Evolutionary conservation across 2,329 filamentous ascomycete genomes (phyloP).

Genomic region (Cryphonectria nitschkei): DNA sequence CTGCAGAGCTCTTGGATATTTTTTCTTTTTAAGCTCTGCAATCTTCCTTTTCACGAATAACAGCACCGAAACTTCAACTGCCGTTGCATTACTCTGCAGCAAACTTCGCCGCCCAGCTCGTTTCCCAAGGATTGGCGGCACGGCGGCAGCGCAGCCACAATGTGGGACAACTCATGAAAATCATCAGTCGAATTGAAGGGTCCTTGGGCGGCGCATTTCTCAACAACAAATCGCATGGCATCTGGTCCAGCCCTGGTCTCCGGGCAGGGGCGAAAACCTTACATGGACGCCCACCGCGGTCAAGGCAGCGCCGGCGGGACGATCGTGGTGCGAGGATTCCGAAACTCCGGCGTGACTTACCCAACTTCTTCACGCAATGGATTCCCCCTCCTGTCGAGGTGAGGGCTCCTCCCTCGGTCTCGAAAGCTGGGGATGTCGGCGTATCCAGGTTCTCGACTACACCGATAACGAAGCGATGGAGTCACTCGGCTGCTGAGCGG

Average conservation of each 20-base stretch:
- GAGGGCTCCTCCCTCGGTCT: conserved; percentile 13
- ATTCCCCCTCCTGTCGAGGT: conserved; percentile 18
- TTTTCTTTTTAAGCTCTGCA: conserved; percentile 10
- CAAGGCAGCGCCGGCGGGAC: conserved; percentile 19
- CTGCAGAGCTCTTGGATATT: conserved; percentile 18
- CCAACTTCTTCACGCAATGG: conserved; percentile 27
- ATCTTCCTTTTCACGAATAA: neutral
- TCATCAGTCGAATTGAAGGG: conserved; percentile 61
- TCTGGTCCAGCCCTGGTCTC: conserved; percentile 10
- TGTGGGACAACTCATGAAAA: conserved; percentile 64
- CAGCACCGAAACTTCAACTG: neutral
- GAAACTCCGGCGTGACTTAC: conserved; percentile 10
- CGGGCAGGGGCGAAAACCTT: conserved; percentile 16
- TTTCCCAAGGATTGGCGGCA: conserved; percentile 33
- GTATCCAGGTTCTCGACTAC: conserved; percentile 18
- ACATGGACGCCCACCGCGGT: conserved; percentile 23
- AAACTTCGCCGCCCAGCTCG: conserved; percentile 21
- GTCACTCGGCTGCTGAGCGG: conserved; percentile 20
- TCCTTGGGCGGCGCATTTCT: conserved; percentile 62
- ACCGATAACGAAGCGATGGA: conserved; percentile 17
- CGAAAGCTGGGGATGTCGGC: conserved; percentile 13
- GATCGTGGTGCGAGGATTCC: conserved; percentile 1
- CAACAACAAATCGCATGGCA: conserved; percentile 46
- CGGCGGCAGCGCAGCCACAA: conserved; percentile 42
- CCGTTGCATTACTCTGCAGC: conserved; percentile 8